Conservation (phyloP, 2,329 filamentous ascomycete genomes). For the Lachnellula occidentalis region DNA sequence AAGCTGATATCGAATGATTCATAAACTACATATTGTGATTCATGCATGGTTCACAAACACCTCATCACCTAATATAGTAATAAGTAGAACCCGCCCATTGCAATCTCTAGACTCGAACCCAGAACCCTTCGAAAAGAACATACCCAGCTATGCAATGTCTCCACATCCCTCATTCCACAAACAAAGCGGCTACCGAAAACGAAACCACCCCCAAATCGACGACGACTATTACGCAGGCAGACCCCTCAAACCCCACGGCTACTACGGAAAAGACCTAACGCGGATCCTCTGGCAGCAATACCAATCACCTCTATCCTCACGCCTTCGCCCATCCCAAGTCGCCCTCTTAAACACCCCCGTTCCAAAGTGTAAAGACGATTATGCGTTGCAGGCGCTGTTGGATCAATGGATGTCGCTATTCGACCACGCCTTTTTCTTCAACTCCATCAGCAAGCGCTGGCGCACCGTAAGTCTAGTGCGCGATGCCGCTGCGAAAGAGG, state of each 20-base stretch:
- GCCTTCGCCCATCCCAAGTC: neutral
- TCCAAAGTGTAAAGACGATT: neutral
- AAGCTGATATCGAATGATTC: too few species aligned
- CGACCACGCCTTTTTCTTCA: neutral
- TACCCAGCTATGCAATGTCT: too few species aligned
- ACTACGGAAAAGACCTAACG: neutral
- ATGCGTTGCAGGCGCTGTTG: neutral
- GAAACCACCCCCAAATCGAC: neutral
- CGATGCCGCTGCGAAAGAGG: neutral
- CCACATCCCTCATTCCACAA: neutral
- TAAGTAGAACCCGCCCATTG: too few species aligned
- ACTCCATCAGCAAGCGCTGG: neutral
- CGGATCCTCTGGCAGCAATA: neutral
- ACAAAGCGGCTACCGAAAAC: neutral
- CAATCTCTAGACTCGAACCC: too few species aligned
- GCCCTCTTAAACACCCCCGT: neutral
- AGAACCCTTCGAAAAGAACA: too few species aligned
- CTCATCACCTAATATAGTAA: too few species aligned
- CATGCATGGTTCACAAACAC: too few species aligned
- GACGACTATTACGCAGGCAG: neutral
- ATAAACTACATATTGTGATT: too few species aligned
- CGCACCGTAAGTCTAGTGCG: neutral
- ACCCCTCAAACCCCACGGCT: neutral
- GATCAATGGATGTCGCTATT: neutral
- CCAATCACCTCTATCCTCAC: neutral